Base-by-base conservation (phyloP, 441 rosid genomes). In the Populus hybrid region DNA sequence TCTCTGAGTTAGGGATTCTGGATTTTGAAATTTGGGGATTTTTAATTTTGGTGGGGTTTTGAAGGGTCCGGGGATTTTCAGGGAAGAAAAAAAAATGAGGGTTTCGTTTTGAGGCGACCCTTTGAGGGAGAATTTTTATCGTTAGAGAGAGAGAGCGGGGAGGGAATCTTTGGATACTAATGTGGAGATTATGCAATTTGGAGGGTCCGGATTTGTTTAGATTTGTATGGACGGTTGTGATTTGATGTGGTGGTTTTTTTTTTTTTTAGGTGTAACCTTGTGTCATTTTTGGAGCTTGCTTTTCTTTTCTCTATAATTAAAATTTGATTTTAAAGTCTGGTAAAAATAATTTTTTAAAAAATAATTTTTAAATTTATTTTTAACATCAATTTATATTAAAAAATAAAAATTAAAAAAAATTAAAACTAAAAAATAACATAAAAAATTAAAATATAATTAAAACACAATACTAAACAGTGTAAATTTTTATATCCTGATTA, bases 171-270 rank as follows among this genome's bases (percentile, higher is more conserved):
- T 36, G 36, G 18, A 18, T 35, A 38, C 42, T 40, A 34, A 28
- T 59, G 26, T 23, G 14, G 11, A 12, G 69, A 4, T 73, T 74
- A 26, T 69, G 77, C 68, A 10, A 9, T 30, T 71, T 81, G 74
- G 79, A 78, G 82, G 89, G 88, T 61, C 1, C 50, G 36, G 87
- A 89, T 86, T 75, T 14, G 8, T 21, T 24, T 5, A 4, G 57
- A 71, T 66, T 42, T 11, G 42, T 6, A 75, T 63, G 73, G 74
- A 81, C 83, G 86, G 87, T 5, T 1, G 57, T 1, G 87, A 86
- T 80, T 73, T 38, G 8, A 26, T 72, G 16, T 71, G 46, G 34
- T 63, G 69, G 77, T 23, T 34, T 24, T 20, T 67, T 42, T 6
- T 2, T 21, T 5, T n/a, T 5, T 12, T 8, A 4, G 18, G 16